phyloP scores from a whole-genome alignment of 192 early-diverging fungal genomes.

The Rhizoclosmatium sp. region DNA sequence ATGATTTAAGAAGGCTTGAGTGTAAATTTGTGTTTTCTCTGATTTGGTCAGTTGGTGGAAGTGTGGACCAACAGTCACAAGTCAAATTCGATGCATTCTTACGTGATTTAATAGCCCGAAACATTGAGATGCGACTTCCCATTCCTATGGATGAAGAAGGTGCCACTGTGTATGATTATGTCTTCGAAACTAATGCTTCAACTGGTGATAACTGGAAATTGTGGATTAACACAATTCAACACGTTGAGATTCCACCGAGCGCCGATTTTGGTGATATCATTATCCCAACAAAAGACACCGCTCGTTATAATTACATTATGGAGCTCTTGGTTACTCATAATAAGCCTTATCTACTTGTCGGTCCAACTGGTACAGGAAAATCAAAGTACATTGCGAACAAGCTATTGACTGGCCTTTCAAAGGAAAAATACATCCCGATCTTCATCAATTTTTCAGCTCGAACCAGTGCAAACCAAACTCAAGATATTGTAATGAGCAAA shows the following conservation, averaged over 20 bases:
- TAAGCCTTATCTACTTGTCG: constrained; percentile 59
- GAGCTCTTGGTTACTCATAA: constrained; percentile 63
- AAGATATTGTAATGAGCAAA: constrained; percentile 70
- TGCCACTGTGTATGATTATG: constrained; percentile 60
- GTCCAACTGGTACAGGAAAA: constrained; percentile 70
- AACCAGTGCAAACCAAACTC: constrained; percentile 63
- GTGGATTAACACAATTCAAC: constrained; percentile 63
- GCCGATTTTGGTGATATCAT: constrained; percentile 69
- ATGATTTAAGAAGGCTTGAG: constrained; percentile 49
- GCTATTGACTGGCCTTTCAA: constrained; percentile 58
- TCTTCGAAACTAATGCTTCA: constrained; percentile 48
- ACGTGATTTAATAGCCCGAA: constrained; percentile 2
- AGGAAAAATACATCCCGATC: constrained; percentile 62
- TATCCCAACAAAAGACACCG: constrained; percentile 70
- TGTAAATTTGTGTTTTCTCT: constrained; percentile 60
- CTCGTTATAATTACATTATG: constrained; percentile 66
- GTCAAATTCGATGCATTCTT: constrained; percentile 59
- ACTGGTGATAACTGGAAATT: constrained; percentile 52
- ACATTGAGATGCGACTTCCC: constrained; percentile 36
- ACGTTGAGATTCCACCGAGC: constrained; percentile 49
- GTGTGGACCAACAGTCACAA: constrained; percentile 59
- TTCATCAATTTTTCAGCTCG: constrained; percentile 70
- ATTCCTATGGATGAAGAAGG: constrained; percentile 50
- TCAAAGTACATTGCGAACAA: constrained; percentile 68
- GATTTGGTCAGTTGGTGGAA: constrained; percentile 65